Conservation (phyloP, 2,329 filamentous ascomycete genomes). For the Ceratocystis cubensis region DNA sequence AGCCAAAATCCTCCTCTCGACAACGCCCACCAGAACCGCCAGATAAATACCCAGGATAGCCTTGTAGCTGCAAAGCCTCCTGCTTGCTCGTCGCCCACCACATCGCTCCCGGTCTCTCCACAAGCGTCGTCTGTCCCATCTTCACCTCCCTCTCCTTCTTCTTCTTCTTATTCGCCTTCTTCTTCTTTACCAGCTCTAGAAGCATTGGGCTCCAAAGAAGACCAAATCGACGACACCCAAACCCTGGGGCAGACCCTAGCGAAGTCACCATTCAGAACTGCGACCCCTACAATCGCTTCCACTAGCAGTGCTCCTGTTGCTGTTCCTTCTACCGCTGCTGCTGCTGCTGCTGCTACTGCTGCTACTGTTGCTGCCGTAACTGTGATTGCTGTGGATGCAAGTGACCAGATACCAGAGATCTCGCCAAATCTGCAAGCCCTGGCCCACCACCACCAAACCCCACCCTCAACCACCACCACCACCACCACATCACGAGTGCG, state of each 20-base stretch:
- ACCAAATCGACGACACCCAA: constrained; percentile 24
- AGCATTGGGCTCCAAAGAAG: constrained; percentile 27
- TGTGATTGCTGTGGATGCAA: constrained; percentile 2
- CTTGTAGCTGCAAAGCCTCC: neutral
- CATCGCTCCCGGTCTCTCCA: no score
- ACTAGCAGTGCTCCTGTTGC: neutral
- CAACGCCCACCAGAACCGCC: constrained; percentile 16
- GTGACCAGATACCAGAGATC: neutral
- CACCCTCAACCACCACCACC: constrained; percentile 21
- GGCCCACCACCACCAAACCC: constrained; percentile 21
- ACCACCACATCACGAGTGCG: constrained; percentile 23
- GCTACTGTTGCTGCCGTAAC: neutral
- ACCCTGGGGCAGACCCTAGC: constrained; percentile 1
- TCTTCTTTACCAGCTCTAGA: neutral
- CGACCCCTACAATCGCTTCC: no score
- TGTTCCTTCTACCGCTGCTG: neutral
- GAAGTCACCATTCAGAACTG: neutral
- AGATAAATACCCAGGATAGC: neutral
- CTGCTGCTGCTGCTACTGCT: neutral
- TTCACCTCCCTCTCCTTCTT: neutral
- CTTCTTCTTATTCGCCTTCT: neutral
- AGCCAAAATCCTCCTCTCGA: constrained; percentile 12
- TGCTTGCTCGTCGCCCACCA: no score
- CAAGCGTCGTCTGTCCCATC: no score
- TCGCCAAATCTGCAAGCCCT: constrained; percentile 13